Evolutionary conservation across 2,329 filamentous ascomycete genomes (phyloP), one percentile per base, ranked within the genome.

Genomic region (Chrysoporthe puriensis): DNA sequence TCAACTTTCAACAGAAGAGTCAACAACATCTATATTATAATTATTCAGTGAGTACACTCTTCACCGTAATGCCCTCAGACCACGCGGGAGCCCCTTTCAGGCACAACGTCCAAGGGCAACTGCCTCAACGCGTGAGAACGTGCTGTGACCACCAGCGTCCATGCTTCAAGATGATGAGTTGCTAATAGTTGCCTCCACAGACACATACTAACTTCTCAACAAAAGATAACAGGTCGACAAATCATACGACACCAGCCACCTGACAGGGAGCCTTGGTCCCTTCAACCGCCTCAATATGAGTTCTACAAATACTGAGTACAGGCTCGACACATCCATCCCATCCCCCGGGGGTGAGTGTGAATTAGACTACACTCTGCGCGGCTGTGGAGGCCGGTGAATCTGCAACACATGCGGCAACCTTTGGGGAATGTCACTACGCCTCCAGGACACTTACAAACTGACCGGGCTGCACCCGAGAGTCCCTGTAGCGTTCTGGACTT

Each of bases 401-500:
- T 59, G 36, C 56, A 11, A 6, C 8, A 7, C 11, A 14, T 2
- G 34, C 9, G 9, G 56, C 26, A 43, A 52, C 21, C 48, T 32
- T 11, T 11, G 48, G n/a, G 48, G n/a, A 32, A 52, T 2, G 21
- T 1, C 11, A 26, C 13, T 34, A 18, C 14, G 18, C 36, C 13
- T 59, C 56, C 56, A 43, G 56, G 40, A 43, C 56, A 40, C n/a
- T 9, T 11, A 6, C 16, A 43, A 43, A 11, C 36, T n/a, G 56
- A 11, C 56, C 56, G 36, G 34, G n/a, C 56, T 43, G 56, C 56
- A 59, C 52, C 56, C 56, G 56, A 59, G 56, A 59, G 56, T 59
- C 56, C 56, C 36, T 59, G 56, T 59, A 59, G 56, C 56, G 56
- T 59, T 59, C 18, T 59, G 56, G 34, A 5, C 56, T 59, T 59